phyloP scores from a whole-genome alignment of 148 eudicot genomes.

The Arctostaphylos glauca region DNA sequence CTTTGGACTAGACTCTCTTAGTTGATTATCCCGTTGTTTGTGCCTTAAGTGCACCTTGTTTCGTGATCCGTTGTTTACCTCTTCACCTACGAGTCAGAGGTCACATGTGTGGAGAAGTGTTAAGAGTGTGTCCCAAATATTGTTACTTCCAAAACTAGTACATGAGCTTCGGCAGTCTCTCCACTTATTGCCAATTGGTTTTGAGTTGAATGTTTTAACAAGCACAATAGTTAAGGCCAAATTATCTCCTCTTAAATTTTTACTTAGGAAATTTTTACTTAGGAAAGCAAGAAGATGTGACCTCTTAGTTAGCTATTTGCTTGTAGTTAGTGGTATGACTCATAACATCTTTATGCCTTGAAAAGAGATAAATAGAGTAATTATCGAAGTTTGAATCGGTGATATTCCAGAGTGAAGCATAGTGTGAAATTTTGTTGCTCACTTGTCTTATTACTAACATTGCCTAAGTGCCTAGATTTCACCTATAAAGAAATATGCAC shows the following conservation, averaged over 20 bases:
- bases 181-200: no score
- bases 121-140: no score
- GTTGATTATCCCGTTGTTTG: no score
- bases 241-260: background rate
- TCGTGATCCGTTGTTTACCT: no score
- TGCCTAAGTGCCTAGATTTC: background rate
- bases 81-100: no score
- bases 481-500: slow-evolving; percentile 1
- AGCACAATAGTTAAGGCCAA: background rate
- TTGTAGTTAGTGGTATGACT: background rate
- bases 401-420: slow-evolving; percentile 5
- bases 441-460: background rate
- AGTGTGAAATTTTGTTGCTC: background rate
- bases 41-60: no score
- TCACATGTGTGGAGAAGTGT: no score
- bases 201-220: no score
- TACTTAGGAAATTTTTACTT: background rate
- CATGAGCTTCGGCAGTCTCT: no score
- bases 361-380: slow-evolving; percentile 10
- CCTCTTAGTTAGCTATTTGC: background rate
- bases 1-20: no score
- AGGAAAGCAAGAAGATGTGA: background rate
- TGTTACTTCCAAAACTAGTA: no score
- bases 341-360: background rate
- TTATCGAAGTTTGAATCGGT: background rate